Evolutionary conservation across 768 basidiomycete genomes (phyloP).

Genomic region (Kwoniella sp.): DNA sequence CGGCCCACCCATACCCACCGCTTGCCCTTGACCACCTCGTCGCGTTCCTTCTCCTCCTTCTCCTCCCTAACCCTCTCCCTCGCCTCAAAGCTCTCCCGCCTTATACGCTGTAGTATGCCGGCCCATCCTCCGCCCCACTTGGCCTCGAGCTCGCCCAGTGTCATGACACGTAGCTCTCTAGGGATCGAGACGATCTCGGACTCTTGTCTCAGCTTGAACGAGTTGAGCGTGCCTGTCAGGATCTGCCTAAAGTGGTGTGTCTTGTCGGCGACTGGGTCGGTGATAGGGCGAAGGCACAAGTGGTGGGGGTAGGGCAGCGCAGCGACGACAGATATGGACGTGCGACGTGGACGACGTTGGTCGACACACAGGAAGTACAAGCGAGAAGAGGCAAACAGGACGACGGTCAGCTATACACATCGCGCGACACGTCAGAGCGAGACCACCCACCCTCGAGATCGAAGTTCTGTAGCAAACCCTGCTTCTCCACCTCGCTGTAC

Average conservation of each 20-base stretch:
- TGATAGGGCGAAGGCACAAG: too few relatives aligned
- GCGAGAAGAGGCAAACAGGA: too few relatives aligned
- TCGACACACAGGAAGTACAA: background rate
- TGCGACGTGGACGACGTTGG: too few relatives aligned
- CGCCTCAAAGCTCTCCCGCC: conserved; percentile 29
- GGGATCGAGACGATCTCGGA: conserved; percentile 49
- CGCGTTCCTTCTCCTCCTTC: conserved; percentile 20
- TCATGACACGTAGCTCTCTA: conserved; percentile 38
- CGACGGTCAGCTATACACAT: too few relatives aligned
- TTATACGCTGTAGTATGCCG: conserved; percentile 34
- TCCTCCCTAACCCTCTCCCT: conserved; percentile 28
- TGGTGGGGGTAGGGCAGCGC: too few relatives aligned
- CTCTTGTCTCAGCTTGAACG: conserved; percentile 45
- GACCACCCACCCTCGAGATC: conserved; percentile 50
- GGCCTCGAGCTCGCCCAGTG: conserved; percentile 39
- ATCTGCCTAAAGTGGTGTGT: conserved; percentile 32
- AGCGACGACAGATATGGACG: too few relatives aligned
- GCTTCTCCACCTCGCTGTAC: conserved; percentile 37
- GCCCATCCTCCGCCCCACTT: conserved; percentile 46
- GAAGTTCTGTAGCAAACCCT: conserved; percentile 46
- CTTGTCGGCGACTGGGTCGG: conserved; percentile 39
- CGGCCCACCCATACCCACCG: conserved; percentile 24
- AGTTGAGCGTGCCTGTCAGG: conserved; percentile 35
- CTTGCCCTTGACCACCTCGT: conserved; percentile 38
- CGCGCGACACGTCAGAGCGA: background rate